Evolutionary conservation across 2,329 filamentous ascomycete species (phyloP), one percentile per base, ranked within the genome.

Genomic region (Colletotrichum sp.): DNA sequence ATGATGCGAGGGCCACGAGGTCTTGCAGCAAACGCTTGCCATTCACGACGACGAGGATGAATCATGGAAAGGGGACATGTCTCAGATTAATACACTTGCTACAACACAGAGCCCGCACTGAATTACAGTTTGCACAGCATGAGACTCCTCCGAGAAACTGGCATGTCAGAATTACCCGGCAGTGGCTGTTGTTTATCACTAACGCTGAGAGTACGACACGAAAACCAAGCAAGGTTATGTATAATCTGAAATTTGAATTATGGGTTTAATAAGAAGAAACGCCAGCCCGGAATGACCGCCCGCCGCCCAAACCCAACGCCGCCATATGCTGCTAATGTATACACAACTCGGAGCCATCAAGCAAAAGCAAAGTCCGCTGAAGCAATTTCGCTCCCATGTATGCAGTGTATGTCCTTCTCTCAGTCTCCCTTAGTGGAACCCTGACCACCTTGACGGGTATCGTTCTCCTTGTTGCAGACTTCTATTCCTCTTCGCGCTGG

Each of bases 391-490:
- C 21, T 38, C 9, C 28, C 24, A 7, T 13, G 18, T 28, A 63
- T 36, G 58, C 28, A 62, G n/a, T n/a, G n/a, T 34, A 61, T 62
- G 32, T 61, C 9, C 32, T 3, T 32, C 32, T 62, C 30, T 16
- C 30, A 24, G 24, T 36, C 58, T 55, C 73, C 75, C 69, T 59
- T 8, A 69, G 70, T 58, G 80, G 69, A 79, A 70, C 77, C 9
- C 71, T n/a, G 71, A 76, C 71, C 65, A 74, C 28, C 71, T 74
- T 13, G 74, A 76, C 32, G 87, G 86, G 56, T 86, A 87, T 78
- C 87, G 84, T 77, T 89, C 88, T 69, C 84, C 82, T 21, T 81
- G 74, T 24, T 74, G 74, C 34, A 56, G 81, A 73, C 82, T 79
- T 55, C 84, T 80, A 38, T 81, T 82, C 61, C 83, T 83, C 59